Conservation (phyloP, 768 basidiomycete species). For the Astraeus odoratus region DNA sequence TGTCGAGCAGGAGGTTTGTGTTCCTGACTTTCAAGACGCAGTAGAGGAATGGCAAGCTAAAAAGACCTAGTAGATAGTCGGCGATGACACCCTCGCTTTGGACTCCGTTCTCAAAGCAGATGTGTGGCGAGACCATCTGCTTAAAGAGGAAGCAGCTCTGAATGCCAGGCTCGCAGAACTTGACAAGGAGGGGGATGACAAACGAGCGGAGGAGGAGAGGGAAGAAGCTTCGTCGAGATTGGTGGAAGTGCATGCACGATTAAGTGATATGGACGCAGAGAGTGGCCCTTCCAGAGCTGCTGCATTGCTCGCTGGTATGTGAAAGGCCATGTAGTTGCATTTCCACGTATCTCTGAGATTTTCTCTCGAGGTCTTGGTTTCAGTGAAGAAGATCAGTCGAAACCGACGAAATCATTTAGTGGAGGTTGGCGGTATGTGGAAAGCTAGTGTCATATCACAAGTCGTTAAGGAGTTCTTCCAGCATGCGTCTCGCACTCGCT, state of each 20-base stretch:
- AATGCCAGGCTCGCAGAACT: constrained; percentile 68
- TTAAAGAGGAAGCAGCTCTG: constrained; percentile 75
- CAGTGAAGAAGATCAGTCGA: constrained; percentile 77
- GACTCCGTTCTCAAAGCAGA: constrained; percentile 99
- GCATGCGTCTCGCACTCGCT: constrained; percentile 95
- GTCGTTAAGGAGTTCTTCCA: constrained; percentile 20
- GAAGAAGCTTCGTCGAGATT: constrained; percentile 79
- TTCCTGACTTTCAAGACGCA: neutral
- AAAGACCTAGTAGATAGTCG: constrained; percentile 59
- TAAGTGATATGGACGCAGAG: constrained; percentile 98
- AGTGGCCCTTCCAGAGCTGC: constrained; percentile 95
- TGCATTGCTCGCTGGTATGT: constrained; percentile 73
- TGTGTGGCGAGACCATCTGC: constrained; percentile 91
- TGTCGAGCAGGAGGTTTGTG: constrained; percentile 89
- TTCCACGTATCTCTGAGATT: neutral
- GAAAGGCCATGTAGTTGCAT: neutral
- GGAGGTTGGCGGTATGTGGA: constrained; percentile 85
- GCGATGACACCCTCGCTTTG: constrained; percentile 88
- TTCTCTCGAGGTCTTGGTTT: constrained; percentile 76
- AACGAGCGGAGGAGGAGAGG: constrained; percentile 73
- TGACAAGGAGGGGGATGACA: constrained; percentile 70
- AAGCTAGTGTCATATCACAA: neutral
- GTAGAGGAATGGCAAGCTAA: neutral
- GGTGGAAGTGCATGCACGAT: constrained; percentile 80
- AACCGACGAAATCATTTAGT: constrained; percentile 80